phyloP scores from a whole-genome alignment of 805 yeast genomes.

The Saturnispora gosingensis region DNA sequence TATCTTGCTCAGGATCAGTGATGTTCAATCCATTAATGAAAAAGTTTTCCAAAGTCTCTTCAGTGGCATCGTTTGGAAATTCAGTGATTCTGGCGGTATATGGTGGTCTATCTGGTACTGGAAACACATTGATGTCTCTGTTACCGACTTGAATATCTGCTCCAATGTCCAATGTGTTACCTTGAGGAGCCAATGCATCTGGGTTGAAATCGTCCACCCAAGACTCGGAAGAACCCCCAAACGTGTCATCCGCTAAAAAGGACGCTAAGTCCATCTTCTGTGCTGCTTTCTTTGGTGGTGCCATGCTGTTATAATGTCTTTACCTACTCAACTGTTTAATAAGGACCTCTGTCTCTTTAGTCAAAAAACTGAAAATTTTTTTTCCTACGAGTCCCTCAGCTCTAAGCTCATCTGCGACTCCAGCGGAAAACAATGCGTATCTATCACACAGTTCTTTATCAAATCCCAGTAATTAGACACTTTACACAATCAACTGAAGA shows the following conservation, averaged over 20 bases:
- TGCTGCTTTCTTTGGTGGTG: constrained; percentile 46
- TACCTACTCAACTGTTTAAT: neutral
- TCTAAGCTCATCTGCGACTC: neutral
- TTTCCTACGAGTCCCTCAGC: neutral
- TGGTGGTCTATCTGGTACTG: constrained; percentile 88
- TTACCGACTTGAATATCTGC: constrained; percentile 8
- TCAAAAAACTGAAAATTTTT: neutral
- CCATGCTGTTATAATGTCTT: constrained; percentile 30
- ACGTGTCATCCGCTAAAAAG: constrained; percentile 68
- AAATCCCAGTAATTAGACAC: neutral
- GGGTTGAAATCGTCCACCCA: constrained; percentile 84
- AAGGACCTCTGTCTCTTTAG: neutral
- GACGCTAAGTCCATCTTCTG: constrained; percentile 76
- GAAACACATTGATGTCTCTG: constrained; percentile 14
- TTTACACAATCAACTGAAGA: neutral
- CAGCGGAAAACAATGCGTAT: neutral
- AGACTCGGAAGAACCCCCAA: constrained; percentile 48
- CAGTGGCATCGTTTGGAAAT: constrained; percentile 72
- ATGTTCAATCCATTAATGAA: constrained; percentile 45
- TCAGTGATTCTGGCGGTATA: constrained; percentile 83
- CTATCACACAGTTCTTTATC: neutral
- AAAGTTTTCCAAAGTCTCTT: constrained; percentile 52
- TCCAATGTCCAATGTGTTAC: constrained; percentile 7
- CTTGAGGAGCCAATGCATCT: constrained; percentile 12
- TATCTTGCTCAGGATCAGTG: constrained; percentile 39